Evolutionary conservation across 208 protist species (phyloP).

Genomic region (Leishmania major): DNA sequence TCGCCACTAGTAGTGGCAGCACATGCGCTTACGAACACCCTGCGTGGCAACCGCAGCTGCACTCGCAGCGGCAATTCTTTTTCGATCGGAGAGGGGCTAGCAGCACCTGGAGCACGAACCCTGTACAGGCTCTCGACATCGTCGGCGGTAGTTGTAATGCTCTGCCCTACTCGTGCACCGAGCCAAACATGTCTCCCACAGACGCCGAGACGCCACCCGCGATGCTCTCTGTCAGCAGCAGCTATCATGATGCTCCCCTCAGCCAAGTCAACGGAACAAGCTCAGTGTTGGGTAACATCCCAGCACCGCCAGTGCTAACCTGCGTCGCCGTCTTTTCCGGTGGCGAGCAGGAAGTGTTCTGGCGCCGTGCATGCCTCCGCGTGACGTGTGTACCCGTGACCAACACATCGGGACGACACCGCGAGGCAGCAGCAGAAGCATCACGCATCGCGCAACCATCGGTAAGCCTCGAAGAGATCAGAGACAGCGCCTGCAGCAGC

Average conservation of each 20-base stretch:
- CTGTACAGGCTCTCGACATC: not conserved
- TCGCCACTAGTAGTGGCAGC: not conserved
- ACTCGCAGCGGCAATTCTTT: not conserved
- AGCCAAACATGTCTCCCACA: not conserved
- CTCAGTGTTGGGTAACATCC: not conserved
- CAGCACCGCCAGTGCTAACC: not conserved
- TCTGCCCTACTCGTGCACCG: not conserved
- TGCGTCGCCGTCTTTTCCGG: constrained; percentile 12
- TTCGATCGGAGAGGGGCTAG: too few species aligned
- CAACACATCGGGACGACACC: not conserved
- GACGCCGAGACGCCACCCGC: not conserved
- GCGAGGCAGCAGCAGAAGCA: not conserved
- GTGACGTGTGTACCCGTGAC: constrained; percentile 17
- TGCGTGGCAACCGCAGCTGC: not conserved
- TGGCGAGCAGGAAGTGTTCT: constrained; percentile 9
- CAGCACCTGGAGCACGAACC: not conserved
- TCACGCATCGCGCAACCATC: not conserved
- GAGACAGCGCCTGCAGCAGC: not conserved
- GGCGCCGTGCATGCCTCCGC: constrained; percentile 19
- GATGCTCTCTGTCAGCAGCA: not conserved
- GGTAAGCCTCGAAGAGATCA: not conserved
- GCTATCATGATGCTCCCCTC: not conserved
- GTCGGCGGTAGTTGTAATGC: not conserved
- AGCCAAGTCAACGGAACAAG: not conserved
- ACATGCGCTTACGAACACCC: not conserved